Evolutionary conservation across 495 filamentous ascomycete species (phyloP), one percentile per base, ranked within the genome.

Genomic region (Daldinia caldariorum): DNA sequence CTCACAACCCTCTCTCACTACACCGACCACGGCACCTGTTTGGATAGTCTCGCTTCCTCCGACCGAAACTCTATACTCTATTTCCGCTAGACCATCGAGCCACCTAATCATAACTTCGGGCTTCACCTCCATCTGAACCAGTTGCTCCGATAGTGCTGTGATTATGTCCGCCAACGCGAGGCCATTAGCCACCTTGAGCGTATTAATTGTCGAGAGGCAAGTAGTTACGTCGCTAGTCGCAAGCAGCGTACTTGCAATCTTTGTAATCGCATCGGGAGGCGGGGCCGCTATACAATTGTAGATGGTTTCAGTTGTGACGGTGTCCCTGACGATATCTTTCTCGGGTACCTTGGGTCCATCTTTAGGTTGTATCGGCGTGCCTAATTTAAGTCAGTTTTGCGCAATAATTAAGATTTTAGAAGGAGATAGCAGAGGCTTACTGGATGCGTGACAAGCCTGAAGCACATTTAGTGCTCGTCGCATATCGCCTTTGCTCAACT

Each of bases 201-300:
- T 87, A 74, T 96, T 94, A 72, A 99, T 87, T 0, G 93, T 94
- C 22, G 88, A 87, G 43, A 99, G 83, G 71, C 94, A 97, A 2
- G 90, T 90, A 0, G 90, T 97, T 16, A 98, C 90, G 73, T 98
- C 94, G 51, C 88, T 87, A 3, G 89, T 97, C 16, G 83, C 88
- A 5, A 98, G 86, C 31, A 99, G 86, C 3, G 93, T 97, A 66
- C 88, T 83, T 58, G 91, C 83, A 67, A 99, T 99, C 68, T 90
- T 85, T 71, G 87, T 83, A 71, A 98, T 97, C 74, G 97, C 95
- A 1, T 87, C 85, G 0, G 95, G 96, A 74, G 95, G 94, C 8
- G 95, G 95, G 0, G 95, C 93, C 32, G 96, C 96, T 76, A 99
- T 95, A 78, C 95, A 99, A 79, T 96, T 92, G 83, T 97, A 98